Conservation (phyloP, 805 yeast species). For the Schizosaccharomyces pombe region DNA sequence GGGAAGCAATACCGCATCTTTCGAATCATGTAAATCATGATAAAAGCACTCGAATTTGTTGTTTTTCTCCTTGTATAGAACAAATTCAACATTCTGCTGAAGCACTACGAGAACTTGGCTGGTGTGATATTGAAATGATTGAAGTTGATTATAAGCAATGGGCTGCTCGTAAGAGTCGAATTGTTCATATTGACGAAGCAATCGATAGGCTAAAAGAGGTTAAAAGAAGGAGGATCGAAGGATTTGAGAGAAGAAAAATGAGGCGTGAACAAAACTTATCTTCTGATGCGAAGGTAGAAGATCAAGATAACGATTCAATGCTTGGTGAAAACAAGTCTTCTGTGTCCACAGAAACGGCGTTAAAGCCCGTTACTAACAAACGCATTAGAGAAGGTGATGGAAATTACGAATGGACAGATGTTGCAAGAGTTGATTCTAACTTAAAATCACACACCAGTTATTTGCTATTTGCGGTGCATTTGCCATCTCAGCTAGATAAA, state of each 20-base stretch:
- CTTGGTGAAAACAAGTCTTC: too few relatives aligned
- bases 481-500: neutral
- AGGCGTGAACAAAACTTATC: too few relatives aligned
- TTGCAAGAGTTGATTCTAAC: conserved; percentile 65
- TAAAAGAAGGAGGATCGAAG: conserved; percentile 28
- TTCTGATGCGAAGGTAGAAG: too few relatives aligned
- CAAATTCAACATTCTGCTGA: conserved; percentile 77
- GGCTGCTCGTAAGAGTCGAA: conserved; percentile 82
- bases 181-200: conserved; percentile 57
- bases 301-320: too few relatives aligned
- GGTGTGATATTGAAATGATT: conserved; percentile 76
- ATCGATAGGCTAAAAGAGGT: conserved; percentile 59
- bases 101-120: conserved; percentile 49
- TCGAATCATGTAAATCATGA: conserved; percentile 30
- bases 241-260: conserved; percentile 14
- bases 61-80: conserved; percentile 94
- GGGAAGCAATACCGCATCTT: conserved; percentile 77
- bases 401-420: conserved; percentile 55
- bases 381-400: conserved; percentile 75
- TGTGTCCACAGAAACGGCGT: conserved; percentile 6
- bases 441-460: conserved; percentile 86
- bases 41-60: conserved; percentile 50
- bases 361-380: conserved; percentile 13
- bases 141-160: conserved; percentile 66
- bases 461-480: conserved; percentile 57